Conservation (phyloP, 345 rosid species). For the Salix purpurea region DNA sequence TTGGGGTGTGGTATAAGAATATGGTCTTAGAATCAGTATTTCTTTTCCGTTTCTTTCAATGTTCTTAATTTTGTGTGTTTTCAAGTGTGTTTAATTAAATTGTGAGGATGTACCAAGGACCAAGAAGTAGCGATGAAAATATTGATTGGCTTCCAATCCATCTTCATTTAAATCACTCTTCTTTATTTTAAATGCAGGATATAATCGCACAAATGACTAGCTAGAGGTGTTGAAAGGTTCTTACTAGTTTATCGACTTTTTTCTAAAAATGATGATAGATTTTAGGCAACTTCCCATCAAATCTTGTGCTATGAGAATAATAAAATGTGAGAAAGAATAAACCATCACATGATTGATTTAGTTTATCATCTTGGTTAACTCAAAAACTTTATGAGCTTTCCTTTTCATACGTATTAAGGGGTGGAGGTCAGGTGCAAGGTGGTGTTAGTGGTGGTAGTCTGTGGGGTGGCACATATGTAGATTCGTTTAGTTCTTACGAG, state of each 20-base stretch:
- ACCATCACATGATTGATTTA: background rate
- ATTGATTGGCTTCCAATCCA: background rate
- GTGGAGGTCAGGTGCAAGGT: background rate
- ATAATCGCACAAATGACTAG: background rate
- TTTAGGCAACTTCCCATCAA: background rate
- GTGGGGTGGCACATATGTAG: conserved; percentile 24
- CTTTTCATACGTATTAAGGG: conserved; percentile 7
- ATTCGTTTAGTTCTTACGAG: conserved; percentile 20
- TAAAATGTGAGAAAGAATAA: background rate
- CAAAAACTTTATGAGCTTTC: conserved; percentile 15
- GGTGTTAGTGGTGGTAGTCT: conserved; percentile 8
- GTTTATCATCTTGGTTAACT: conserved; percentile 17
- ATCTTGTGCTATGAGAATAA: background rate
- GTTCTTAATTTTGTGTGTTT: conserved; percentile 23
- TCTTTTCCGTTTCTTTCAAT: background rate
- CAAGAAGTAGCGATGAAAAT: conserved; percentile 13
- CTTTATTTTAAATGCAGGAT: background rate
- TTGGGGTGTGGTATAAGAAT: conserved; percentile 38
- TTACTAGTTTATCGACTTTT: background rate
- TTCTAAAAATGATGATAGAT: background rate
- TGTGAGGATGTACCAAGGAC: conserved; percentile 28
- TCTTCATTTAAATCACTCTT: background rate
- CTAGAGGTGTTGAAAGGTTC: background rate
- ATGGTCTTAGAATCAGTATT: conserved; percentile 17
- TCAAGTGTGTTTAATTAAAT: conserved; percentile 36